A percentile compares a stretch with the other conserved stretches of the same genome.
Evolutionary conservation across 352 stramenopile genomes (phyloP).

Genomic region (Chrysophaeum taylorii): DNA sequence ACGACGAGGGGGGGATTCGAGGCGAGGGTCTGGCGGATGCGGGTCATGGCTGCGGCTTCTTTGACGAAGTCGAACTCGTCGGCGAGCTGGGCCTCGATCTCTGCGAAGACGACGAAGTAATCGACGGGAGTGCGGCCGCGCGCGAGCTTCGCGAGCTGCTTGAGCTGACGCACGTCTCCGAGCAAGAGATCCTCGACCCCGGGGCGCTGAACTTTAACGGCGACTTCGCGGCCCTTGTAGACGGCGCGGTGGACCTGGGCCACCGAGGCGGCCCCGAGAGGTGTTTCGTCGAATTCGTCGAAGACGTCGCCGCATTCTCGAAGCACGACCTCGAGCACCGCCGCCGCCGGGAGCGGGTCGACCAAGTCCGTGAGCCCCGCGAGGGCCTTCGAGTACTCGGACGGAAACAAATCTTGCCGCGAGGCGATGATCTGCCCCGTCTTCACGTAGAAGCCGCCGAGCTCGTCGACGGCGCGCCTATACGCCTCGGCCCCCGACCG

Average conservation of each 20-base stretch:
- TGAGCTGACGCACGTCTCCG: conserved; percentile 62
- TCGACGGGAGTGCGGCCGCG: conserved; percentile 51
- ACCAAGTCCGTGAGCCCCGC: conserved; percentile 51
- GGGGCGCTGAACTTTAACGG: conserved; percentile 64
- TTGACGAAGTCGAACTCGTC: conserved; percentile 69
- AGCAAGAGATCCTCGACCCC: conserved; percentile 58
- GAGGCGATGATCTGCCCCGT: conserved; percentile 63
- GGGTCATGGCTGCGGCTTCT: conserved; percentile 53
- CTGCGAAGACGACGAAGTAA: conserved; percentile 65
- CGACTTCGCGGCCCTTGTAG: conserved; percentile 44
- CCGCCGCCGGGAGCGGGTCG: conserved; percentile 47
- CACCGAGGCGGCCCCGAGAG: conserved; percentile 41
- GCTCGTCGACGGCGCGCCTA: conserved; percentile 45
- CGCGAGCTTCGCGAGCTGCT: conserved; percentile 51
- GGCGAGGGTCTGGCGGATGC: conserved; percentile 25
- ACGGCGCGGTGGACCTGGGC: conserved; percentile 58
- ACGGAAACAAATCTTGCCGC: conserved; percentile 57
- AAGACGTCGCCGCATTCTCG: conserved; percentile 61
- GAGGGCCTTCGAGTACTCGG: conserved; percentile 55
- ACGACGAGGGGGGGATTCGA: conserved; percentile 47
- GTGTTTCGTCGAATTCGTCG: conserved; percentile 51
- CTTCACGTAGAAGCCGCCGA: conserved; percentile 73
- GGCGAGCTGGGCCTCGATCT: conserved; percentile 55
- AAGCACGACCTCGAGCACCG: conserved; percentile 51
- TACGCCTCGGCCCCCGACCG: conserved; percentile 47